Evolutionary conservation across 148 eudicot species (phyloP).

Genomic region (Fagopyrum homotropicum): DNA sequence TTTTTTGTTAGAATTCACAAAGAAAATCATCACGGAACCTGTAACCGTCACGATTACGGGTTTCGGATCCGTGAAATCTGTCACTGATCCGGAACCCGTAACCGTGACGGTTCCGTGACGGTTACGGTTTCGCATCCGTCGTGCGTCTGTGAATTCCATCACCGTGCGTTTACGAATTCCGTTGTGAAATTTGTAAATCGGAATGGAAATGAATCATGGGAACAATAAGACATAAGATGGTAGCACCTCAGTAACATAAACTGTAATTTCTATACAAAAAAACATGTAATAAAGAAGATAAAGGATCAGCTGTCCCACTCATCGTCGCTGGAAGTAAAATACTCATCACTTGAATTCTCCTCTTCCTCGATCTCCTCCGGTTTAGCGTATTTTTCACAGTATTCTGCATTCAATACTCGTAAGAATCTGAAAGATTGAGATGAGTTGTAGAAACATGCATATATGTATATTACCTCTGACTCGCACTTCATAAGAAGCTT

Average conservation of each 20-base stretch:
- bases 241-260: background rate
- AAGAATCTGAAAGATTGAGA: background rate
- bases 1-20: no score
- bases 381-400: slow-evolving; percentile 70
- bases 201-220: no score
- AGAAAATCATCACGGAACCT: no score
- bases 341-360: slow-evolving; percentile 58
- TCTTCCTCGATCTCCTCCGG: slow-evolving; percentile 51
- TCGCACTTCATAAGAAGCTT: slow-evolving; percentile 57
- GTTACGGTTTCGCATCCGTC: no score
- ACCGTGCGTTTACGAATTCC: no score
- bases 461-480: slow-evolving; percentile 51
- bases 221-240: no score
- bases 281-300: background rate
- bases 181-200: no score
- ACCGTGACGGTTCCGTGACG: no score
- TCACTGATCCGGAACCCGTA: no score
- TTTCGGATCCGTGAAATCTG: no score
- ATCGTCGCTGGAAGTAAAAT: slow-evolving; percentile 56
- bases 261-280: slow-evolving; percentile 1
- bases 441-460: slow-evolving; percentile 4
- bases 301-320: slow-evolving; percentile 59
- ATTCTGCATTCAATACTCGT: slow-evolving; percentile 35
- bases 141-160: no score
- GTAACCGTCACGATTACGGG: no score